Base-by-base conservation (phyloP, 2,329 filamentous ascomycete genomes). In the Colletotrichum sp. region DNA sequence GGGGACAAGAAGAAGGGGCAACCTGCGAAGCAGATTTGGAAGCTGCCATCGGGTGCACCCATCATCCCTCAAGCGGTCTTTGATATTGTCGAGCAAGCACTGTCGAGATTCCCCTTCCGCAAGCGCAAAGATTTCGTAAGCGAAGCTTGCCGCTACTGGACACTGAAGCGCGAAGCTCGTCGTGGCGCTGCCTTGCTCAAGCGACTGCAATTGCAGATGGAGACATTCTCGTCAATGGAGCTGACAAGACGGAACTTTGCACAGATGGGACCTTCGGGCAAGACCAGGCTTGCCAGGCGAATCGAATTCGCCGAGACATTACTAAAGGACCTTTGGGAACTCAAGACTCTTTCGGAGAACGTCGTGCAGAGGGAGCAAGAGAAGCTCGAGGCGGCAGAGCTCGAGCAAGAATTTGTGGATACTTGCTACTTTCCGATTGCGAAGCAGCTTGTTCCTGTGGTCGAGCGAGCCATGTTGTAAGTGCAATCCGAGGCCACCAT, bases 101-200 rank as follows among this genome's bases (percentile, higher is more conserved):
- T 99, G 39, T 92, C 93, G 77, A 93, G 95, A 64, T 99, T 99
- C 83, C 92, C 92, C 43, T 87, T 92, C 74, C 92, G 94, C 34
- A 98, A 97, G 82, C 92, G 96, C 68, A 98, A 98, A 82, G 96
- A 98, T 76, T 99, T 95, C 83, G 93, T 98, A 4, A 94, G 95
- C 73, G 96, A 98, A 84, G 95, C 95, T 3, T 99, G 96, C 86
- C 96, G 95, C 80, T 99, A 99, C 85, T 99, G 97, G 97, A 99
- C 97, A 0, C 85, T 99, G 78, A 99, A 99, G 86, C 92, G 97
- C 72, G 97, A 99, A 84, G 95, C 96, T 77, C 93, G 97, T 39
- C 91, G 97, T 74, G 97, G 97, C 63, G 97, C 97, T 34, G 95
- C 97, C 6, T 89, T 99, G 71, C 90, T 99, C 75, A 99, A 99